Evolutionary conservation across 352 stramenopile species (phyloP).

Genomic region (Pythium monospermum): DNA sequence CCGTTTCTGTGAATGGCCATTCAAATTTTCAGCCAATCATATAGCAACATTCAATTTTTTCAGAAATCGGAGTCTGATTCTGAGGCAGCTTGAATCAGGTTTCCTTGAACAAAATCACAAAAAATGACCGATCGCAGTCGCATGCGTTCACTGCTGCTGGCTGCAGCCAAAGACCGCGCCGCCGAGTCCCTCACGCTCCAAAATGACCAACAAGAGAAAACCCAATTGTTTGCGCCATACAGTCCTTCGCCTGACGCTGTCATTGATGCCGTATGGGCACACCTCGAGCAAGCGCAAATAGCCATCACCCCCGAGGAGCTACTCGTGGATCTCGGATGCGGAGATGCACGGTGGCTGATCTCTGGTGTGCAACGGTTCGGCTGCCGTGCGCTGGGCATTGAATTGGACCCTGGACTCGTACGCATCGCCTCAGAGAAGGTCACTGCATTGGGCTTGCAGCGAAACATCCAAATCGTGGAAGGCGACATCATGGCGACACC

Average conservation of each 20-base stretch:
- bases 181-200: constrained; percentile 41
- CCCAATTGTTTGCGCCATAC: constrained; percentile 59
- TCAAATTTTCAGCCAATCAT: constrained; percentile 28
- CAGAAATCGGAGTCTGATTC: constrained; percentile 7
- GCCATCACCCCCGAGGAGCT: constrained; percentile 36
- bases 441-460: constrained; percentile 17
- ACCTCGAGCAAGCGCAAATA: constrained; percentile 21
- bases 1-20: no score
- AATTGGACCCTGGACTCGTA: constrained; percentile 59
- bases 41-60: neutral
- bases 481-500: constrained; percentile 54
- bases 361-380: constrained; percentile 49
- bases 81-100: constrained; percentile 1
- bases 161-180: constrained; percentile 46
- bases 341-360: constrained; percentile 76
- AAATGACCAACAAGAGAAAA: neutral
- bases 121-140: constrained; percentile 10
- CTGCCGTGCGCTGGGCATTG: constrained; percentile 64
- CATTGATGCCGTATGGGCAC: constrained; percentile 61
- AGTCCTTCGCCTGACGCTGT: constrained; percentile 59
- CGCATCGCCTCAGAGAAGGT: constrained; percentile 26
- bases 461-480: constrained; percentile 42
- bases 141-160: constrained; percentile 59
- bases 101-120: neutral
- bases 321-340: constrained; percentile 78